These are phyloP conservation scores for Aspergillus quadricinctus DNA, from an alignment of 2,329 filamentous ascomycete species.

Conservation along the genomic window DNA sequence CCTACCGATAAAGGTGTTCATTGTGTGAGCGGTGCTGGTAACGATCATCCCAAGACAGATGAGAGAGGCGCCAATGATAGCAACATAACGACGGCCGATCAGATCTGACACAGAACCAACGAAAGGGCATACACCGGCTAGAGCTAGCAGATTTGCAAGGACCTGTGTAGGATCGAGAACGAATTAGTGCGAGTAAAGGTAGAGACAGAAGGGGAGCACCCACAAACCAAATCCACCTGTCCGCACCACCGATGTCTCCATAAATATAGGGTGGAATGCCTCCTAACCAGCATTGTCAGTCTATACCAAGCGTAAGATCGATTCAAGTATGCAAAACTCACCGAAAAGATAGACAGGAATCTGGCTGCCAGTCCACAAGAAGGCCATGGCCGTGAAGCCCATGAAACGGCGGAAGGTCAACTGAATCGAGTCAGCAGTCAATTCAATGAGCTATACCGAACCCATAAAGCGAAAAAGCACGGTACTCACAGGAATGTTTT, in stretches of 20 bases:
- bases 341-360: conserved; percentile 55
- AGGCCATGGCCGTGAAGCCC: conserved; percentile 55
- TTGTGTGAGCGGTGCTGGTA: conserved; percentile 52
- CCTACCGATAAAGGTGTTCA: conserved; percentile 60
- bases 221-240: conserved; percentile 60
- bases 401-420: conserved; percentile 51
- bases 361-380: conserved; percentile 59
- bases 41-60: conserved; percentile 59
- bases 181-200: neutral
- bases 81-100: conserved; percentile 58
- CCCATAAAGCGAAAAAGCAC: neutral
- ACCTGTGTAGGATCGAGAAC: conserved; percentile 27
- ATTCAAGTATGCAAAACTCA: conserved; percentile 15
- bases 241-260: conserved; percentile 55
- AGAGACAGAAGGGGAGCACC: conserved; percentile 7
- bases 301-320: neutral
- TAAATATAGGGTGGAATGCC: conserved; percentile 55
- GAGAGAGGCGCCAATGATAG: conserved; percentile 50
- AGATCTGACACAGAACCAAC: conserved; percentile 64
- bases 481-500: conserved; percentile 42
- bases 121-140: conserved; percentile 57
- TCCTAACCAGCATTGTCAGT: conserved; percentile 20
- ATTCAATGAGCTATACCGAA: neutral
- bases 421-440: conserved; percentile 27
- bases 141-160: conserved; percentile 50